Conservation (phyloP, 139 green algal species). For the Pseudopediastrum boryanum region DNA sequence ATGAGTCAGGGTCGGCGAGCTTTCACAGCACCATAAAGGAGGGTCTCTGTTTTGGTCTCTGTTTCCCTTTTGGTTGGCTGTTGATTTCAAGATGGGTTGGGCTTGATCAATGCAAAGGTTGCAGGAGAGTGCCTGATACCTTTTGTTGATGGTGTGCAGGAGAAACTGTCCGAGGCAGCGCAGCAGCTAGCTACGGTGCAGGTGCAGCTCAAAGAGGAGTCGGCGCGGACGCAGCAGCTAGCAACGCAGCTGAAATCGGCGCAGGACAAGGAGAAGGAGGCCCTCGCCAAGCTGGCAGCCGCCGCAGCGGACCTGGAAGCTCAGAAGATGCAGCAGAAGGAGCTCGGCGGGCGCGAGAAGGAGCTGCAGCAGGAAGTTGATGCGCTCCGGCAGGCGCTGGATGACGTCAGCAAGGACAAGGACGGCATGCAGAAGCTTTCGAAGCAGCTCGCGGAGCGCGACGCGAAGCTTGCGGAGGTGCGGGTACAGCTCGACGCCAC, state of each 20-base stretch:
- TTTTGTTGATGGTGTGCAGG: too few species aligned
- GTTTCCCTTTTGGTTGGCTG: too few species aligned
- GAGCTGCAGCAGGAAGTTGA: neutral
- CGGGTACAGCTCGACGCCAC: neutral
- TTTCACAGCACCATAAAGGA: too few species aligned
- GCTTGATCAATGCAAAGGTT: too few species aligned
- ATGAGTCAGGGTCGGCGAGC: too few species aligned
- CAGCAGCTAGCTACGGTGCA: constrained; percentile 15
- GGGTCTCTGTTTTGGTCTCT: too few species aligned
- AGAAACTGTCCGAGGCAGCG: constrained; percentile 20
- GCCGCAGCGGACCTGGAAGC: constrained; percentile 8
- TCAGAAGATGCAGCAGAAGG: constrained; percentile 2
- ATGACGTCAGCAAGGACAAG: too few species aligned
- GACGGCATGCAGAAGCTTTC: neutral
- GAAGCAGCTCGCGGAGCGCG: neutral
- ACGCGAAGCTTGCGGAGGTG: neutral
- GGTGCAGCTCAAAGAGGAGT: constrained; percentile 13
- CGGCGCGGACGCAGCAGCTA: constrained; percentile 22
- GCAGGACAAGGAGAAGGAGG: constrained; percentile 25
- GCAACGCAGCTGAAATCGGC: constrained; percentile 19
- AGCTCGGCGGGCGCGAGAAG: neutral
- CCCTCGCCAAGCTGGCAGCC: constrained; percentile 32
- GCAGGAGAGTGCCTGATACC: too few species aligned
- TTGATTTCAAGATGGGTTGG: too few species aligned
- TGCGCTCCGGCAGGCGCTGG: neutral